Conservation (phyloP, 331 rosid genomes). For the Telfairia occidentalis region DNA sequence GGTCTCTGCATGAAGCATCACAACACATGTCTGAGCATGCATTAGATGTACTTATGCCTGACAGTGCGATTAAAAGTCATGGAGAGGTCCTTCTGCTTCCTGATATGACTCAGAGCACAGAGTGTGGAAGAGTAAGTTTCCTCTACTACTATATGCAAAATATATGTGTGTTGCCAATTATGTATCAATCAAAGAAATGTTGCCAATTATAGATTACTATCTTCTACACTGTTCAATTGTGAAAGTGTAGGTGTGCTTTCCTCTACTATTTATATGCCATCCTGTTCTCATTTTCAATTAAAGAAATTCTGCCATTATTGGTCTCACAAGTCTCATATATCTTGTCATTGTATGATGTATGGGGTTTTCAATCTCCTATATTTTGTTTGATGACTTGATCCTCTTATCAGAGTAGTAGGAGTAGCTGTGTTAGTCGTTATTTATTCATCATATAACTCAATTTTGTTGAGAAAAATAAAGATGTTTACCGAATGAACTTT, state of each 20-base stretch:
- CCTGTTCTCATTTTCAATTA: neutral
- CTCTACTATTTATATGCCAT: neutral
- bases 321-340: neutral
- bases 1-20: slow-evolving; percentile 24
- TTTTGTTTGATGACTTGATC: neutral
- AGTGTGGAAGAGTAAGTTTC: slow-evolving; percentile 35
- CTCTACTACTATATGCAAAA: neutral
- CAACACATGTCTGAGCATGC: slow-evolving; percentile 24
- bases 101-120: slow-evolving; percentile 18
- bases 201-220: neutral
- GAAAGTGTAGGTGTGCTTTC: neutral
- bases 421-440: neutral
- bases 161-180: slow-evolving; percentile 1
- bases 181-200: neutral
- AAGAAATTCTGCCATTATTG: neutral
- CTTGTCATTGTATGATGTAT: neutral
- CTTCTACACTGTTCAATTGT: neutral
- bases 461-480: neutral
- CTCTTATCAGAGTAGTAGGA: neutral
- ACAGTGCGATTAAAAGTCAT: slow-evolving; percentile 23
- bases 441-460: neutral
- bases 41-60: slow-evolving; percentile 24
- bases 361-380: neutral
- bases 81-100: slow-evolving; percentile 29
- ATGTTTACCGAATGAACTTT: neutral